Percentiles rank a stretch among this genome's conserved stretches.
These are phyloP conservation scores for Pachyrhizus erosus DNA, from an alignment of 306 rosid genomes.

Conservation along the genomic window DNA sequence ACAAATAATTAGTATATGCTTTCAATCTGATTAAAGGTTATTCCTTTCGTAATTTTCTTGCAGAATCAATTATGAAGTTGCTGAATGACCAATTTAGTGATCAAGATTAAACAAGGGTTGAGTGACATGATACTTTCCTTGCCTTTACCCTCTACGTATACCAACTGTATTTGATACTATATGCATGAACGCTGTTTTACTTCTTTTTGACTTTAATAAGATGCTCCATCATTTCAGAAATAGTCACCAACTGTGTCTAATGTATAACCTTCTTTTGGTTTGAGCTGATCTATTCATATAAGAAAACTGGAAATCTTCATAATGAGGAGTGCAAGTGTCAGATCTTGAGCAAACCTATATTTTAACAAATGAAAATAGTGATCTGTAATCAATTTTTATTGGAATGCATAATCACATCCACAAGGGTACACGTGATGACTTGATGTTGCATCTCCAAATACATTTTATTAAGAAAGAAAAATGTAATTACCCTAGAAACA, in stretches of 20 bases:
- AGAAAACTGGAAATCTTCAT: background rate
- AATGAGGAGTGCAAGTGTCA: background rate
- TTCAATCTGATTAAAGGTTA: conserved; percentile 24
- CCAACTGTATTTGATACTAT: background rate
- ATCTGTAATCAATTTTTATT: background rate
- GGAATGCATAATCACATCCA: background rate
- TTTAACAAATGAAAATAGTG: background rate
- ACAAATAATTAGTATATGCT: conserved; percentile 25
- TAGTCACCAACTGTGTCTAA: conserved; percentile 27
- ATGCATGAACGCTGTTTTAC: conserved; percentile 23
- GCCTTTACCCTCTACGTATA: background rate
- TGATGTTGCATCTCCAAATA: background rate
- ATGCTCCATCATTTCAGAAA: conserved; percentile 48
- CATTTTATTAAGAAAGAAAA: background rate
- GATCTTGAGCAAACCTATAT: background rate
- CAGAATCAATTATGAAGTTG: conserved; percentile 42
- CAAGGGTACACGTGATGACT: background rate
- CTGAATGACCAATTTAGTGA: conserved; percentile 43
- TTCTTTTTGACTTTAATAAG: conserved; percentile 47
- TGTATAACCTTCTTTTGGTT: background rate
- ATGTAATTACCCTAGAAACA: background rate
- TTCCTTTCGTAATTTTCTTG: conserved; percentile 33
- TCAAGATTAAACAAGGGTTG: conserved; percentile 44
- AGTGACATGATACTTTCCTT: conserved; percentile 27
- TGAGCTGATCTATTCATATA: conserved; percentile 2